Percentiles rank a stretch among this genome's conserved stretches.
phyloP scores from a whole-genome alignment of 2,329 filamentous ascomycete species.

The Aschersonia sp. region DNA sequence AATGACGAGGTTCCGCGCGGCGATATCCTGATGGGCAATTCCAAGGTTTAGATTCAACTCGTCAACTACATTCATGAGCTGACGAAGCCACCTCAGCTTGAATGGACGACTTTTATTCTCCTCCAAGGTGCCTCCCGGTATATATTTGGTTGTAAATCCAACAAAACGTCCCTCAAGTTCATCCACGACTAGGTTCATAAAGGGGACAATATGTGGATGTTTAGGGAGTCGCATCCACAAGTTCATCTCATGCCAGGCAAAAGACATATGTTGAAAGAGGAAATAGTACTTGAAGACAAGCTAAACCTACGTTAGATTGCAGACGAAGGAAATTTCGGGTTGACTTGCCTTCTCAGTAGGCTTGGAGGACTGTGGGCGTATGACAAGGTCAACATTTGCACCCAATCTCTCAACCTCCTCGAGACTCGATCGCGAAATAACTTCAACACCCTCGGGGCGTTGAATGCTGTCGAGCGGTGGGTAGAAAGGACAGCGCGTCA shows the following conservation, averaged over 20 bases:
- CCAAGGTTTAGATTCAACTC: slow-evolving; percentile 21
- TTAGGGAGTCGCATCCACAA: slow-evolving; percentile 18
- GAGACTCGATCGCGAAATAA: slow-evolving; percentile 9
- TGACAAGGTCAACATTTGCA: slow-evolving; percentile 13
- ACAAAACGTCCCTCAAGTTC: slow-evolving; percentile 15
- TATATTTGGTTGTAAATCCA: slow-evolving; percentile 20
- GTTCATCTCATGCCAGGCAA: slow-evolving; percentile 20
- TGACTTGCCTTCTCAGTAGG: slow-evolving; percentile 4
- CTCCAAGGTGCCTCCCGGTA: slow-evolving; percentile 18
- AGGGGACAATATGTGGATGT: slow-evolving; percentile 21
- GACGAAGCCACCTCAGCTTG: slow-evolving; percentile 19
- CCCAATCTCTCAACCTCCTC: slow-evolving; percentile 14
- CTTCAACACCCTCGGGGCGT: slow-evolving; percentile 3
- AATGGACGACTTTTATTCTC: slow-evolving; percentile 15
- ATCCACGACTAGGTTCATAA: slow-evolving; percentile 19
- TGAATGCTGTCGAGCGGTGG: slow-evolving; percentile 9
- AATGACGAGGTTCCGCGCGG: slow-evolving; percentile 20
- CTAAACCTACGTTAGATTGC: slow-evolving; percentile 1
- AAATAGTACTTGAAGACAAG: slow-evolving; percentile 22
- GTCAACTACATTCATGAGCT: slow-evolving; percentile 20
- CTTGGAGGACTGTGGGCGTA: slow-evolving; percentile 4
- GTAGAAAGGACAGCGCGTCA: slow-evolving; percentile 11
- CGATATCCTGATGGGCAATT: slow-evolving; percentile 23
- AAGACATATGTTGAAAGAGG: slow-evolving; percentile 4
- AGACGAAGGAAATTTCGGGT: not conserved